Conservation (phyloP, 1,284 basidiomycete genomes). For the Moniliophthora roreri region DNA sequence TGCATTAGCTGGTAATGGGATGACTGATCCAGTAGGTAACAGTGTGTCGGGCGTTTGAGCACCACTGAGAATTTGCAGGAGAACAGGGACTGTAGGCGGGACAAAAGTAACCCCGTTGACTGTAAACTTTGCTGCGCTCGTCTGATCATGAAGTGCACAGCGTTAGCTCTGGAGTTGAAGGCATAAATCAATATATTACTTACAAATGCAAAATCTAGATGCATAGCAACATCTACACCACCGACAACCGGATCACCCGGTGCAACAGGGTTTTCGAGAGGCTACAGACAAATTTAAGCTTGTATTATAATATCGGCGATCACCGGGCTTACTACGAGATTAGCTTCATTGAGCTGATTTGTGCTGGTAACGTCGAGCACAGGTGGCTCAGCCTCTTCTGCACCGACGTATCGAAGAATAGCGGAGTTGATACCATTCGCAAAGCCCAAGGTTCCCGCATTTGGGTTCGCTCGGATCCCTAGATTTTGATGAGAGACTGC, state of each 20-base stretch:
- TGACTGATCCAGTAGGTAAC: slow-evolving; percentile 23
- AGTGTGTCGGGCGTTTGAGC: slow-evolving; percentile 23
- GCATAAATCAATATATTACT: slow-evolving; percentile 11
- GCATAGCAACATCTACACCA: slow-evolving; percentile 27
- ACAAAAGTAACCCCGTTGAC: slow-evolving; percentile 9
- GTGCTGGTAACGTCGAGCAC: background rate
- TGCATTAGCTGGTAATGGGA: slow-evolving; percentile 28
- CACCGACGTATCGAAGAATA: slow-evolving; percentile 44
- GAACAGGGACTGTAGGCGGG: slow-evolving; percentile 15
- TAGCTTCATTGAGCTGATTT: slow-evolving; percentile 18
- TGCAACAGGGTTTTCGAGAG: slow-evolving; percentile 27
- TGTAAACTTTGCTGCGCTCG: slow-evolving; percentile 4
- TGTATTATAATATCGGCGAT: background rate
- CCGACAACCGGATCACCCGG: slow-evolving; percentile 32
- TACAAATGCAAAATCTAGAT: slow-evolving; percentile 3
- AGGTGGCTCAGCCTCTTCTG: slow-evolving; percentile 34
- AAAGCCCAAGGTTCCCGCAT: slow-evolving; percentile 20
- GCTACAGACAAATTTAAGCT: slow-evolving; percentile 31
- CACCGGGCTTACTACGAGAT: slow-evolving; percentile 10
- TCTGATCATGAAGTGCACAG: slow-evolving; percentile 7
- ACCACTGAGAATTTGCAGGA: too few relatives aligned
- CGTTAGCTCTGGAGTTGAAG: slow-evolving; percentile 26
- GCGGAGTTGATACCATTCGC: slow-evolving; percentile 34
- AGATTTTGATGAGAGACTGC: background rate
- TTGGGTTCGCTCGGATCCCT: slow-evolving; percentile 28